Evolutionary conservation across 2,329 filamentous ascomycete species (phyloP), one percentile per base, ranked within the genome.

Genomic region (Phaeosphaeria sp.): DNA sequence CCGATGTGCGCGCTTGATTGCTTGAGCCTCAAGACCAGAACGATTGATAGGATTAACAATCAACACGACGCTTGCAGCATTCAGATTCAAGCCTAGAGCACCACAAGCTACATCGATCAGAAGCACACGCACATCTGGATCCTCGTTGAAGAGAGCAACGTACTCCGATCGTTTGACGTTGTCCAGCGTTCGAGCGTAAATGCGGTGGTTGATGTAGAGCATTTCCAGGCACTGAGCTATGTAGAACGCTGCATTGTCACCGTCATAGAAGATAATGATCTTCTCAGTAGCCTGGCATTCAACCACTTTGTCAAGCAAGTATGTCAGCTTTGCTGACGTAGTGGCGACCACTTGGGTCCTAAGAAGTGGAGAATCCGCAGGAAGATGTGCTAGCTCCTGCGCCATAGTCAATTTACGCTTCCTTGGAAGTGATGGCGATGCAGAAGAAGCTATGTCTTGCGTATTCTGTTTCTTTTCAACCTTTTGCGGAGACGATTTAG

Each of bases 51-150:
- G 93, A 62, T 90, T 94, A 54, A 96, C 85, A 62, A 98, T 97
- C 77, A 93, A 96, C 10, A 98, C 89, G 1, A 94, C 83, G 4
- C 90, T 95, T 1, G 93, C 93, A 11, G 87, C 88, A 51, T 88
- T 89, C 75, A 97, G 88, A 72, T 97, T 93, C 0, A 98, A 82
- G 0, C 94, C 94, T 60, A 93, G 92, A 0, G 93, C 92, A 27
- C 93, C 93, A 72, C 95, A 92, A 1, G 87, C 87, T n/a, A 97
- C 85, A 70, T 97, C 93, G 90, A 97, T 97, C 1, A 97, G 82
- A 1, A 97, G 80, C 0, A 97, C 92, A 6, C 91, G 86, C 54
- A 93, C 88, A 7, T 84, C 84, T 0, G 83, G 78, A 18, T 86
- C 87, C 43, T 88, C 80, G 61, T 93, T 92, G 77, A 97, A 97